phyloP scores from a whole-genome alignment of 495 filamentous ascomycete genomes.

The Sordaria brevicollis region DNA sequence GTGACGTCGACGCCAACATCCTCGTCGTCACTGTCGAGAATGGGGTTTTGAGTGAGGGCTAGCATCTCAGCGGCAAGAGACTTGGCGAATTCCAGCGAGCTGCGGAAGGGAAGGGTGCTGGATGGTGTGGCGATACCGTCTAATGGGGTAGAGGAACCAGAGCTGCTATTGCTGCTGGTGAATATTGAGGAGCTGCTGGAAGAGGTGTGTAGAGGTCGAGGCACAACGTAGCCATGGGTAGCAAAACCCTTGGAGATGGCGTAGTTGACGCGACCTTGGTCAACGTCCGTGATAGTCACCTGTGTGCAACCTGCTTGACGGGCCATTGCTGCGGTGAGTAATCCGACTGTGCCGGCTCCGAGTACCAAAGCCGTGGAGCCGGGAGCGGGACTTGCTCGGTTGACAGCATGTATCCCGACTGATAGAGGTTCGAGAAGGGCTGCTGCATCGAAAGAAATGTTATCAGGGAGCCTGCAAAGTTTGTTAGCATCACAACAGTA shows the following conservation, averaged over 20 bases:
- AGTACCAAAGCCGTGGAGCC: constrained; percentile 64
- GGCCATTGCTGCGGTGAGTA: constrained; percentile 64
- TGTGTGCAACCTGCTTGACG: constrained; percentile 55
- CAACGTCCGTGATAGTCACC: constrained; percentile 78
- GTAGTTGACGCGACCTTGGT: constrained; percentile 63
- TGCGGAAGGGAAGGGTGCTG: constrained; percentile 24
- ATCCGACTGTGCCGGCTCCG: constrained; percentile 77
- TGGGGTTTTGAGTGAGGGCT: constrained; percentile 28
- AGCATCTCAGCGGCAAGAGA: constrained; percentile 43
- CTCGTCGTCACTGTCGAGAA: constrained; percentile 29
- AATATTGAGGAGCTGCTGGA: constrained; percentile 31
- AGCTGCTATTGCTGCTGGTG: constrained; percentile 19
- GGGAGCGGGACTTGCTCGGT: constrained; percentile 41
- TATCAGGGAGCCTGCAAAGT: constrained; percentile 50
- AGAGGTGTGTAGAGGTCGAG: constrained; percentile 28
- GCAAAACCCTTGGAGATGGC: constrained; percentile 63
- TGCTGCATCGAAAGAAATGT: constrained; percentile 62
- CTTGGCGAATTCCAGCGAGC: constrained; percentile 49
- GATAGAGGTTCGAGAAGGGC: constrained; percentile 79
- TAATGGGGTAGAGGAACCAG: constrained; percentile 30
- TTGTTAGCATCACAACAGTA: background rate
- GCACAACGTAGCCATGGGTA: constrained; percentile 55
- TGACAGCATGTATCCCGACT: constrained; percentile 75
- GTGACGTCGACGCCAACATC: constrained; percentile 63
- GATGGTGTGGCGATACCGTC: constrained; percentile 37